phyloP scores from a whole-genome alignment of 2,329 filamentous ascomycete species.

The Stachybotrys echinatus region DNA sequence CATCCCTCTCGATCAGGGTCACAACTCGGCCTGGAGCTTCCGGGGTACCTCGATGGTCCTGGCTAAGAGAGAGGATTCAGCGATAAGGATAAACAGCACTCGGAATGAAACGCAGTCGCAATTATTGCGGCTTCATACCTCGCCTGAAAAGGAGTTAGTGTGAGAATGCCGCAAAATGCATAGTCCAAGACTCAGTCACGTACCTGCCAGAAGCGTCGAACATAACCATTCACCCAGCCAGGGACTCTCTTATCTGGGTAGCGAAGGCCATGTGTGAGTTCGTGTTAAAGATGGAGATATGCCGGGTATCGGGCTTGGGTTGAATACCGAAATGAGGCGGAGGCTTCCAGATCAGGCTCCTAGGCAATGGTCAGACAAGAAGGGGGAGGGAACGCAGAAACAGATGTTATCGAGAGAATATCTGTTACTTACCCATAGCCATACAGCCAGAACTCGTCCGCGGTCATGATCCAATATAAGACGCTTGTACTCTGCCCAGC shows the following conservation, averaged over 20 bases:
- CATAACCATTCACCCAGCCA: constrained; percentile 89
- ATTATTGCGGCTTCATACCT: constrained; percentile 25
- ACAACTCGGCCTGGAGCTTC: constrained; percentile 84
- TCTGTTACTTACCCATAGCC: constrained; percentile 73
- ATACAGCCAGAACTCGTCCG: constrained; percentile 86
- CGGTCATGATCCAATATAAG: constrained; percentile 32
- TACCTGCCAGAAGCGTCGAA: constrained; percentile 97
- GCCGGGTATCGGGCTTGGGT: constrained; percentile 56
- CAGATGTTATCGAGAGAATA: too few species aligned
- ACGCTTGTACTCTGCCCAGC: too few species aligned
- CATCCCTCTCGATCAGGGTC: constrained; percentile 78
- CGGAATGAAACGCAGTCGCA: too few species aligned
- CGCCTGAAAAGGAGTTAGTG: constrained; percentile 16
- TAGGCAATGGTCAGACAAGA: constrained; percentile 11
- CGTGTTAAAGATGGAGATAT: constrained; percentile 66
- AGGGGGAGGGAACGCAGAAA: too few species aligned
- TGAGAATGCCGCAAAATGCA: constrained; percentile 3
- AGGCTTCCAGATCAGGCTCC: constrained; percentile 97
- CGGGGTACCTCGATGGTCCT: constrained; percentile 92
- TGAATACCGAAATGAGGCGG: constrained; percentile 83
- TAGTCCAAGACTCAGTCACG: constrained; percentile 23
- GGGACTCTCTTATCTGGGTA: constrained; percentile 73
- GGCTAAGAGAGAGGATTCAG: constrained; percentile 42
- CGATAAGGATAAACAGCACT: neutral
- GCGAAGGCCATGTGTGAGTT: constrained; percentile 4